Conservation (phyloP, 2,329 filamentous ascomycete species). For the Aaosphaeria arxii region DNA sequence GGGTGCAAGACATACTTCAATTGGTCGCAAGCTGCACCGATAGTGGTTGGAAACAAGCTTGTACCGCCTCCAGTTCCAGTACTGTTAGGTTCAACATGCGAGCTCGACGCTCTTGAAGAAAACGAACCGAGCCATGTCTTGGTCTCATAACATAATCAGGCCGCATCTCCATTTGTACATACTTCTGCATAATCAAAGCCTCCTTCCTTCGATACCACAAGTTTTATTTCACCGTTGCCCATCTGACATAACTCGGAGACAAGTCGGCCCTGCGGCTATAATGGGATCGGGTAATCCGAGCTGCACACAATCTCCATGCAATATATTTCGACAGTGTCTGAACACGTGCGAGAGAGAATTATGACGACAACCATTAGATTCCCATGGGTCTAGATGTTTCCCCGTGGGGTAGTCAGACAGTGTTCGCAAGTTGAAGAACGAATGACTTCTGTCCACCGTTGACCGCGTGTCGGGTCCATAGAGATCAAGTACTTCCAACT, state of each 20-base stretch:
- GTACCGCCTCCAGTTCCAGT: neutral
- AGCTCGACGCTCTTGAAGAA: too few species aligned
- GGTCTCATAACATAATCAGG: too few species aligned
- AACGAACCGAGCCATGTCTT: too few species aligned
- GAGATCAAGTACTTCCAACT: too few species aligned
- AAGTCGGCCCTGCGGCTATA: too few species aligned
- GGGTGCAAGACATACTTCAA: conserved; percentile 9
- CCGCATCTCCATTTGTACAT: too few species aligned
- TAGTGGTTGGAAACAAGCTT: neutral
- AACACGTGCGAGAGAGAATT: neutral
- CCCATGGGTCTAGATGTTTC: neutral
- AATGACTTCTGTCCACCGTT: too few species aligned
- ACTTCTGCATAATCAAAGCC: too few species aligned
- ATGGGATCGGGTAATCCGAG: neutral
- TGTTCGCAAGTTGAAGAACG: too few species aligned
- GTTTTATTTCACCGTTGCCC: neutral
- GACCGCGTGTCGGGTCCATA: too few species aligned
- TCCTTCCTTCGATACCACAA: neutral
- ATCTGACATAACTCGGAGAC: too few species aligned
- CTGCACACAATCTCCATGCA: neutral
- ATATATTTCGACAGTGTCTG: neutral
- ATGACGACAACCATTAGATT: neutral
- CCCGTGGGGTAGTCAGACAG: neutral
- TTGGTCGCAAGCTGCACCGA: neutral
- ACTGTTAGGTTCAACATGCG: too few species aligned